phyloP scores from a whole-genome alignment of 2,329 filamentous ascomycete genomes.

The Fusarium udum region DNA sequence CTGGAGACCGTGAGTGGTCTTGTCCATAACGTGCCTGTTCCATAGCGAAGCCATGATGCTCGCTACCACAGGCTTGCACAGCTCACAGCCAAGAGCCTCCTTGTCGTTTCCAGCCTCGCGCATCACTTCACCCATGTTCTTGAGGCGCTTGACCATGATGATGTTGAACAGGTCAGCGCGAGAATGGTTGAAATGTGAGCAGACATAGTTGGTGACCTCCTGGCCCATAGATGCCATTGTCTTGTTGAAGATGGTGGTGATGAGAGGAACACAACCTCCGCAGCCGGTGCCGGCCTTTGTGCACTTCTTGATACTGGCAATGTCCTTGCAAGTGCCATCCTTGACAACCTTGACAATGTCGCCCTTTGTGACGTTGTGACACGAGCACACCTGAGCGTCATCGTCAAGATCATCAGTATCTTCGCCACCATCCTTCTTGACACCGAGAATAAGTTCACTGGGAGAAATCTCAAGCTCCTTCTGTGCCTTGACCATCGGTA shows the following conservation, averaged over 20 bases:
- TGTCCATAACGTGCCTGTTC: constrained; percentile 84
- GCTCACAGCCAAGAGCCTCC: constrained; percentile 81
- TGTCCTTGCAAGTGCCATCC: constrained; percentile 80
- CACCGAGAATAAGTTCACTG: constrained; percentile 83
- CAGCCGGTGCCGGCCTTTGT: constrained; percentile 93
- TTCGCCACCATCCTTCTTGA: constrained; percentile 75
- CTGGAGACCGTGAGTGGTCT: constrained; percentile 76
- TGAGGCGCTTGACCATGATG: constrained; percentile 80
- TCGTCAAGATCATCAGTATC: constrained; percentile 83
- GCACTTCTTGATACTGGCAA: constrained; percentile 85
- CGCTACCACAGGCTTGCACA: constrained; percentile 84
- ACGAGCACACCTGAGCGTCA: constrained; percentile 90
- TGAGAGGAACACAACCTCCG: constrained; percentile 88
- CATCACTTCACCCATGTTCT: constrained; percentile 81
- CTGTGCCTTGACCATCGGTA: constrained; percentile 85
- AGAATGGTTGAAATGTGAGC: constrained; percentile 84
- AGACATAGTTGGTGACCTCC: constrained; percentile 87
- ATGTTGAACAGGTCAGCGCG: constrained; percentile 92
- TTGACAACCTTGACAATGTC: constrained; percentile 79
- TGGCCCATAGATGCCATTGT: constrained; percentile 87
- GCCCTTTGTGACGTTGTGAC: constrained; percentile 90
- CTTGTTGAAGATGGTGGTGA: constrained; percentile 89
- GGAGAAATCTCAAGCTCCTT: constrained; percentile 82
- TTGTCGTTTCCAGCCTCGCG: constrained; percentile 76
- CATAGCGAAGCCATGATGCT: constrained; percentile 84